Conservation (phyloP, 257 asterid species). For the Gentiana straminea region DNA sequence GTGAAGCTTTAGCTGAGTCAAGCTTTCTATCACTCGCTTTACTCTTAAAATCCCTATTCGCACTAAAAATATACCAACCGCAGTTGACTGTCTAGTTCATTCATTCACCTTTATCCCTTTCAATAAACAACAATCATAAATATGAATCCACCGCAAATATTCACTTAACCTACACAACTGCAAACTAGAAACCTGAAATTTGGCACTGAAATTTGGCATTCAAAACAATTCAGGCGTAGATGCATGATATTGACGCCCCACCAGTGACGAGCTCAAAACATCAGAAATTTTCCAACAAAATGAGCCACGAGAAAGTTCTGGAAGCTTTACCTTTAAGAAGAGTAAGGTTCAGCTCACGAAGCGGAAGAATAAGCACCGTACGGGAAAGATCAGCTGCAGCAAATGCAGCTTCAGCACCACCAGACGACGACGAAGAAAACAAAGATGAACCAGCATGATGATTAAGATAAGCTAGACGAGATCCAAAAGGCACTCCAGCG, state of each 20-base stretch:
- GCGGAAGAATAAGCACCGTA: conserved; percentile 78
- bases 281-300: neutral
- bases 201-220: too few species aligned
- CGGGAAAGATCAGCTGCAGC: conserved; percentile 66
- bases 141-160: neutral
- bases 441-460: conserved; percentile 90
- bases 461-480: conserved; percentile 78
- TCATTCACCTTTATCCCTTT: too few species aligned
- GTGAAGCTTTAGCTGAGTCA: too few species aligned
- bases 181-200: too few species aligned
- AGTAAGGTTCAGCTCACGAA: conserved; percentile 79
- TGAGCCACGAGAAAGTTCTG: neutral
- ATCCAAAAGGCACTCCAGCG: conserved; percentile 84
- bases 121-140: neutral
- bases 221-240: too few species aligned
- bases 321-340: conserved; percentile 47
- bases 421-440: conserved; percentile 29
- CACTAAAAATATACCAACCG: too few species aligned
- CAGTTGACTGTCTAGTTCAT: too few species aligned
- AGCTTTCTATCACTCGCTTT: too few species aligned
- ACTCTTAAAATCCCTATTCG: too few species aligned
- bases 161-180: too few species aligned
- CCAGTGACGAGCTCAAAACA: neutral
- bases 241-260: too few species aligned
- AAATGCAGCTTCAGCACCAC: conserved; percentile 10